A percentile compares a stretch with the other conserved stretches of the same genome.
These are phyloP conservation scores for Theobroma grandiflorum DNA, from an alignment of 441 rosid species.

Conservation along the genomic window DNA sequence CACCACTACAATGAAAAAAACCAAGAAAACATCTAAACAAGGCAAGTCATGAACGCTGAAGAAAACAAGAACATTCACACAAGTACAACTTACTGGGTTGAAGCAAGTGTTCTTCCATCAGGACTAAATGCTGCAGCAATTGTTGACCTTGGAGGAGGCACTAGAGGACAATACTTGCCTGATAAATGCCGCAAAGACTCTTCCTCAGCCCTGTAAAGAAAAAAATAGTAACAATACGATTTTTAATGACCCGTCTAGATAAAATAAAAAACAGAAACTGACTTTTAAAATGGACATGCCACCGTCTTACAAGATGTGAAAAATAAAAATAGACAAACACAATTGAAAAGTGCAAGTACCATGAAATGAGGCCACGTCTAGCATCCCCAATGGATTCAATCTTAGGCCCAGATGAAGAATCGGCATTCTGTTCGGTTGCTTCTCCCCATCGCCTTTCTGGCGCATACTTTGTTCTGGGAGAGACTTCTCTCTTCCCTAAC, in stretches of 20 bases:
- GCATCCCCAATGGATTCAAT: conserved; percentile 52
- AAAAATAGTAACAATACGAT: conserved; percentile 6
- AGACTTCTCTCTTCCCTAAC: conserved; percentile 71
- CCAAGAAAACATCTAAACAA: conserved; percentile 23
- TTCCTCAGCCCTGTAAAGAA: conserved; percentile 75
- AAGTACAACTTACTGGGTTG: conserved; percentile 71
- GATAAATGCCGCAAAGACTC: conserved; percentile 79
- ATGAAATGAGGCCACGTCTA: conserved; percentile 64
- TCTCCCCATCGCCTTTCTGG: conserved; percentile 63
- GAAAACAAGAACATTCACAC: background rate
- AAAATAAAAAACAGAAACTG: background rate
- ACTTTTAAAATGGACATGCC: background rate
- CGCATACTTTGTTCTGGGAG: conserved; percentile 55
- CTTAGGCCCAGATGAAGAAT: conserved; percentile 41
- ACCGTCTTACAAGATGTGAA: conserved; percentile 2
- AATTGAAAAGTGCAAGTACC: conserved; percentile 40
- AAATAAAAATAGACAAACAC: background rate
- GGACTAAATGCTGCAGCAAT: conserved; percentile 95
- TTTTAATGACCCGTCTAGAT: background rate
- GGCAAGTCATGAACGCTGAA: background rate
- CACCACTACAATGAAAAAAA: conserved; percentile 67
- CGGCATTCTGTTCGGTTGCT: conserved; percentile 40
- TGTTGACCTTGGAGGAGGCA: conserved; percentile 88
- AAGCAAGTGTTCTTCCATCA: conserved; percentile 87
- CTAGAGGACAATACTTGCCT: conserved; percentile 76